Percentiles rank a stretch among this genome's conserved stretches.
Evolutionary conservation across 345 rosid genomes (phyloP).

Genomic region (Luvunga scandens): DNA sequence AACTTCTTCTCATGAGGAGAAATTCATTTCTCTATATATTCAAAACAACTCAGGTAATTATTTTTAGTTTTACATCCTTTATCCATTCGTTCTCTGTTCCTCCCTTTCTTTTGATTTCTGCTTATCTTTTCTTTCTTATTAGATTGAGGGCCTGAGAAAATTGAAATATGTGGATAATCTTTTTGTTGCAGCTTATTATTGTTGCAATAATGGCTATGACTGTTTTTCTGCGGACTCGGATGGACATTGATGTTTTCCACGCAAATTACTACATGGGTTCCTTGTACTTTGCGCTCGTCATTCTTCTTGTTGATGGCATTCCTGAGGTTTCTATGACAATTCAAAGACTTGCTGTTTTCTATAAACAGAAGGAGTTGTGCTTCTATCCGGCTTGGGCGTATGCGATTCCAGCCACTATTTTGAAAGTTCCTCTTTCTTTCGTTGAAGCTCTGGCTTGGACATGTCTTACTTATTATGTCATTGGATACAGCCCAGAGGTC

Average conservation of each 20-base stretch:
- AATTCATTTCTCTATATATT: slow-evolving; percentile 9
- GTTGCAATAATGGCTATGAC: slow-evolving; percentile 37
- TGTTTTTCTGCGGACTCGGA: slow-evolving; percentile 42
- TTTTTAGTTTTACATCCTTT: background rate
- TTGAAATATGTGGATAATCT: background rate
- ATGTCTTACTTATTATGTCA: slow-evolving; percentile 61
- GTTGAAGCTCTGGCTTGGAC: slow-evolving; percentile 55
- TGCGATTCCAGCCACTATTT: slow-evolving; percentile 45
- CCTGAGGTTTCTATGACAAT: slow-evolving; percentile 48
- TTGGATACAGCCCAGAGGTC: slow-evolving; percentile 69
- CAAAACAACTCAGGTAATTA: background rate
- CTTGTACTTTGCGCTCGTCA: slow-evolving; percentile 37
- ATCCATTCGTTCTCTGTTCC: too few species aligned
- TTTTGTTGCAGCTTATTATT: background rate
- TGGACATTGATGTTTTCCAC: slow-evolving; percentile 44
- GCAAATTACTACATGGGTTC: slow-evolving; percentile 53
- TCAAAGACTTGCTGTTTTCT: slow-evolving; percentile 46
- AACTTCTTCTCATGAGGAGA: slow-evolving; percentile 10
- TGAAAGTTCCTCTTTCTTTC: slow-evolving; percentile 49
- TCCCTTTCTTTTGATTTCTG: too few species aligned
- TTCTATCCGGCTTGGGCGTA: slow-evolving; percentile 69
- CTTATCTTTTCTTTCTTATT: background rate
- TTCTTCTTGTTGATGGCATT: slow-evolving; percentile 42
- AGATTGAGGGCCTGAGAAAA: background rate
- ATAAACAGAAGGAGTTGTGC: slow-evolving; percentile 47